Evolutionary conservation across 2,329 filamentous ascomycete species (phyloP).

Genomic region (Penicillium thymicola): DNA sequence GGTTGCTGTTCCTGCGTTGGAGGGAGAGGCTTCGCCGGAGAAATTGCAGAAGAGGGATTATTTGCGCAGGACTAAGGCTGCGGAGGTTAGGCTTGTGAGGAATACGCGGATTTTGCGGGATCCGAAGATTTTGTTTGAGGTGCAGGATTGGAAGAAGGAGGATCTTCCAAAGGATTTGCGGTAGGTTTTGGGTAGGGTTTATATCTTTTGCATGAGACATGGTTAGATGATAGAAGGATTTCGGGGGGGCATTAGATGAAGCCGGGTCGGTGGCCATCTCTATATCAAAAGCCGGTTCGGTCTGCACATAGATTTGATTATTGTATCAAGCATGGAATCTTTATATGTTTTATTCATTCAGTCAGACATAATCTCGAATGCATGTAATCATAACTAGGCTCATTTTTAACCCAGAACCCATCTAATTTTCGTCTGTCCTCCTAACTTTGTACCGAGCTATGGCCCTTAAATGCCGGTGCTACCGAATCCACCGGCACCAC

Average conservation of each 20-base stretch:
- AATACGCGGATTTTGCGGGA: constrained; percentile 66
- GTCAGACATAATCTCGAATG: background rate
- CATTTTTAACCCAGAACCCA: background rate
- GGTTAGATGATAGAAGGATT: background rate
- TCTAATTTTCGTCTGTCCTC: constrained; percentile 1
- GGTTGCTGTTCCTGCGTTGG: constrained; percentile 19
- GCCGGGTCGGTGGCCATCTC: background rate
- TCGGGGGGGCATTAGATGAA: background rate
- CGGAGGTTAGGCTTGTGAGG: constrained; percentile 79
- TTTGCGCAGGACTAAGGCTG: constrained; percentile 73
- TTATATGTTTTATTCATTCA: background rate
- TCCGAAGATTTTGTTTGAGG: constrained; percentile 63
- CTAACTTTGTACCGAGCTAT: background rate
- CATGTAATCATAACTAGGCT: constrained; percentile 1
- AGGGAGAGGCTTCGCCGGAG: constrained; percentile 39
- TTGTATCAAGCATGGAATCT: constrained; percentile 1
- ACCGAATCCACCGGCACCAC: constrained; percentile 87
- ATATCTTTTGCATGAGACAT: background rate
- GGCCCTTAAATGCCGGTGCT: constrained; percentile 64
- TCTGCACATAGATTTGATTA: constrained; percentile 12
- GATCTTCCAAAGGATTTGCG: constrained; percentile 23
- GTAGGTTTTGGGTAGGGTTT: constrained; percentile 9
- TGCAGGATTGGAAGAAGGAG: constrained; percentile 42
- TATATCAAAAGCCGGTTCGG: background rate
- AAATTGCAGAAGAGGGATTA: constrained; percentile 58